Base-by-base conservation (phyloP, 148 eudicot species). In the Chenopodium suecicum region DNA sequence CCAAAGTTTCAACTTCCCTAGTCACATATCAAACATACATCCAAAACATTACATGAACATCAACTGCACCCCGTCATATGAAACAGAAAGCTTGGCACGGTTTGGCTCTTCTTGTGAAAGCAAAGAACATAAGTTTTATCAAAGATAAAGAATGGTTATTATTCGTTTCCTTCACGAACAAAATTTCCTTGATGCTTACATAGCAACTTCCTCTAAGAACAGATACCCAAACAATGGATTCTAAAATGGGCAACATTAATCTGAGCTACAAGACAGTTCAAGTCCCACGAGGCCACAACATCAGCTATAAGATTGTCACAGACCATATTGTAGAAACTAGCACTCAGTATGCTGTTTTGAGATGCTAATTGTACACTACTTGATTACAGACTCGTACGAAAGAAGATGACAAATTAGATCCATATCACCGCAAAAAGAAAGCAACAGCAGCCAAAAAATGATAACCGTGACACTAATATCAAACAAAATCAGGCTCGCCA, bases 1-100 rank as follows among this genome's bases (percentile, higher is more conserved):
- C 79, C 32, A 77, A 2, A 16, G 4, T 48, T 14, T 25, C 31
- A 63, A 22, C 16, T 25, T 6, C 48, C 58, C 50, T 58, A 29
- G 78, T 32, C 78, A 75, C 46, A 16, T 13, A 17, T 48, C 63
- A 67, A 52, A 47, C 37, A 78, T 70, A 67, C 41, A 46, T 74
- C 56, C 73, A 67, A 67, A 64, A 20, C 62, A 74, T 27, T 4
- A 74, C 16, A 63, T 12, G 19, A 11, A 32, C 70, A 77, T 32
- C 50, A 25, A 37, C 20, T 22, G 20, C n/a, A 32, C 7, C 12
- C 34, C 54, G 63, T 41, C 29, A 5, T 1, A 27, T 52, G 13
- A 48, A 74, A 74, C n/a, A 50, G 77, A 52, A 52, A 60, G 62
- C 44, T 13, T 56, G 48, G n/a, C 48, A 69, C n/a, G 6, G 11